Percentiles rank a stretch among this genome's conserved stretches.
These are phyloP conservation scores for Russula virescens DNA, from an alignment of 768 basidiomycete genomes.

Conservation along the genomic window DNA sequence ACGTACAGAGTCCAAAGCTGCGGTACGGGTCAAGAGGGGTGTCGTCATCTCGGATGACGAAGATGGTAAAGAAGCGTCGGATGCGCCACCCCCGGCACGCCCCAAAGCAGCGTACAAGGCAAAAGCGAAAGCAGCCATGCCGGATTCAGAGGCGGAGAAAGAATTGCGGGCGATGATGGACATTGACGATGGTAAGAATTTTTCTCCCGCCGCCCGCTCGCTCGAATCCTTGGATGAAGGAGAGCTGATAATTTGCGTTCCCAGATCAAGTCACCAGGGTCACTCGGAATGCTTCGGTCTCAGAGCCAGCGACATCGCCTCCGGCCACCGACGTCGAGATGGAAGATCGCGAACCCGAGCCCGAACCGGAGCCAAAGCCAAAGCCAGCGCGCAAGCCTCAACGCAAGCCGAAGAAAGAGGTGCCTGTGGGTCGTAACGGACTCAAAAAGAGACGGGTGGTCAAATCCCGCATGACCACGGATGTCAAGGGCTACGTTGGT, in stretches of 20 bases:
- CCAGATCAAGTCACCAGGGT: constrained; percentile 24
- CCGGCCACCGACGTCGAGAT: constrained; percentile 27
- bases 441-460: constrained; percentile 64
- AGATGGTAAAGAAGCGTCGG: constrained; percentile 45
- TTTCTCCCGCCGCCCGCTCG: no score
- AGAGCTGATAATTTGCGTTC: constrained; percentile 30
- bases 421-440: constrained; percentile 76
- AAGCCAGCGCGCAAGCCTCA: constrained; percentile 25
- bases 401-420: constrained; percentile 46
- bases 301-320: constrained; percentile 25
- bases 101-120: constrained; percentile 29
- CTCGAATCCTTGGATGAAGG: background rate
- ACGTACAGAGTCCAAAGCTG: constrained; percentile 7
- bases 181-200: constrained; percentile 57
- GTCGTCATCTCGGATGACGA: constrained; percentile 60
- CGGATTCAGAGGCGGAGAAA: constrained; percentile 40
- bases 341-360: constrained; percentile 21
- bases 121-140: constrained; percentile 35
- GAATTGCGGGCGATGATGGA: constrained; percentile 66
- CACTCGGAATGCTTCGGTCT: constrained; percentile 6
- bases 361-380: constrained; percentile 23
- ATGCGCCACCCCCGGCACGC: constrained; percentile 31
- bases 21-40: constrained; percentile 40
- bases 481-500: constrained; percentile 74
- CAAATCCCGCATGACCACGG: constrained; percentile 49